Conservation (phyloP, 2,329 filamentous ascomycete genomes). For the Fusarium floridanum region DNA sequence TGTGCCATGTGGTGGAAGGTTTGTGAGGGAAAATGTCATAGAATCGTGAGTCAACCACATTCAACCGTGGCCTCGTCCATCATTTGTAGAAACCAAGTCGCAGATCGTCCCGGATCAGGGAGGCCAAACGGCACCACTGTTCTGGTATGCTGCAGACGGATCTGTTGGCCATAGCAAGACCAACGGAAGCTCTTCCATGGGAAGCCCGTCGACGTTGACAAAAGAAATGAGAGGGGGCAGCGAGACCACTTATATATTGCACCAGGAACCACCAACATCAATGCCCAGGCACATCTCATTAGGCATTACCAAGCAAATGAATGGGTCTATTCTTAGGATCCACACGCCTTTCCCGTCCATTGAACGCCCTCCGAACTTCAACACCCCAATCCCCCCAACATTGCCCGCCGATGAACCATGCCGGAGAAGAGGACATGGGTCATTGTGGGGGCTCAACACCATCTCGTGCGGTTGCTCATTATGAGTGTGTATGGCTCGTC, state of each 20-base stretch:
- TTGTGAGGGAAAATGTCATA: background rate
- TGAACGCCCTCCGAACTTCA: slow-evolving; percentile 26
- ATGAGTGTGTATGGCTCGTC: slow-evolving; percentile 14
- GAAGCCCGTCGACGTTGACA: background rate
- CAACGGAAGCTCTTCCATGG: background rate
- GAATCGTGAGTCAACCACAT: background rate
- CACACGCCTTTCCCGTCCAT: slow-evolving; percentile 18
- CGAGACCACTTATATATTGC: slow-evolving; percentile 32
- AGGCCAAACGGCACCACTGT: background rate
- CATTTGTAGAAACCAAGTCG: slow-evolving; percentile 2
- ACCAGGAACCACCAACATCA: background rate
- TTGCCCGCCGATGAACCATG: slow-evolving; percentile 25
- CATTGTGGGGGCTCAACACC: slow-evolving; percentile 25
- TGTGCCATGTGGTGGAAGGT: background rate
- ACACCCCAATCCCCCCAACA: slow-evolving; percentile 19
- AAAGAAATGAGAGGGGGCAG: slow-evolving; percentile 11
- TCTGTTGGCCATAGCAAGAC: slow-evolving; percentile 5
- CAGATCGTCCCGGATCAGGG: background rate
- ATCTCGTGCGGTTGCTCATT: slow-evolving; percentile 24
- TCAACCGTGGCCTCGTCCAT: background rate
- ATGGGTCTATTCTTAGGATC: slow-evolving; percentile 19
- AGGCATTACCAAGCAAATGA: slow-evolving; percentile 22
- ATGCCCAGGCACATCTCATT: slow-evolving; percentile 9
- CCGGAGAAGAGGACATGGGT: slow-evolving; percentile 27
- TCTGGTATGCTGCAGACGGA: background rate